Base-by-base conservation (phyloP, 1,139 yeast genomes). In the Diutina sp. region DNA sequence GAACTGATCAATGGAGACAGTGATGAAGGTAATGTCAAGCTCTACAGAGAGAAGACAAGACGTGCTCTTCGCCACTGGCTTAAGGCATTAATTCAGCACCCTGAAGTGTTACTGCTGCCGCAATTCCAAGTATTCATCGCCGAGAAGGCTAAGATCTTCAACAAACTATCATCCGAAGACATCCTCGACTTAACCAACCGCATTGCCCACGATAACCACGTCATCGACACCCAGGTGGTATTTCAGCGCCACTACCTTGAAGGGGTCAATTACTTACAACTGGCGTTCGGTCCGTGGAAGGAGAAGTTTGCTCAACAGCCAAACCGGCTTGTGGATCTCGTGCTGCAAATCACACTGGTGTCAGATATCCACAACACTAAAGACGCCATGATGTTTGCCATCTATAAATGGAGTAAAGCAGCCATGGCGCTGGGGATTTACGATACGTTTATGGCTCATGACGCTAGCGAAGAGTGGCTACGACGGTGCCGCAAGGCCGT, bases 371-470 rank as follows among this genome's bases (percentile, higher is more conserved):
- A 16, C 14, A n/a, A 30, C 11, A 8, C 11, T 16, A 32, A 18
- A 1, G 53, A 50, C 16, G 18, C 21, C n/a, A 30, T 9, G 29
- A 28, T 50, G 35, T 2, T 18, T 14, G 41, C 53, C 28, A 28
- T 50, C 11, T 30, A 32, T 3, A 32, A 32, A 11, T 50, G 53
- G 53, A 32, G 30, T 16, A n/a, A 16, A 18, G 41, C 53, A 5
- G 41, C 32, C 8, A 50, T 50, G 53, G n/a, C 44, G 2, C 53
- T 50, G 53, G 53, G 53, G n/a, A 50, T 90, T 4, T 90, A 89
- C 67, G 90, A 88, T 62, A 64, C 86, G 53, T 85, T 90, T 63
- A 72, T 91, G 50, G 91, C 93, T 0, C 86, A 82, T 58, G 97
- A 91, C 66, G 82, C 82, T 60, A 83, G 96, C 0, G 80, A 83